Base-by-base conservation (phyloP, 148 eudicot genomes). In the Silene conica region DNA sequence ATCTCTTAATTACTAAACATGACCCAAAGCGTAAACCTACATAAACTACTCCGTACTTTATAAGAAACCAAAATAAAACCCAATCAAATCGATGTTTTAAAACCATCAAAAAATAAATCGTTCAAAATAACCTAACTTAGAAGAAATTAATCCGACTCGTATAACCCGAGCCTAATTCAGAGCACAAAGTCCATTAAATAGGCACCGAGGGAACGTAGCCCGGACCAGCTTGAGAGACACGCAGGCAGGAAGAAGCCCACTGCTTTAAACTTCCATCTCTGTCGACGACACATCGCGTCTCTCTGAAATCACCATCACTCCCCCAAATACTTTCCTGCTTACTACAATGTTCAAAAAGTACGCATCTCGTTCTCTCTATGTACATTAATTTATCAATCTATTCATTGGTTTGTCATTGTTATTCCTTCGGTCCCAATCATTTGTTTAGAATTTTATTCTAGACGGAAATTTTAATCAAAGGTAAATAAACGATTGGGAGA, bases 261-360 rank as follows among this genome's bases (percentile, higher is more conserved):
- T 48, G 54, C 15, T 48, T 3, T 48, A 48, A 48, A 9, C 41
- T 48, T 3, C 2, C 55, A 15, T 13, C 55, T 50, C 16, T 50
- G 43, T 38, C 43, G 43, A 38, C 8, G 8, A 38, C 43, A 38
- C 8, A 38, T 38, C 43, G 43, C 7, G 55, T 50, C 14, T 50
- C 55, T 50, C 55, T 50, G 55, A 50, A 50, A 50, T 13, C 55
- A 48, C 52, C 52, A 12, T 50, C 55, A 12, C 9, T 7, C 14
- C 63, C 12, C 63, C 28, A 59, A 59, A 59, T 21, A 19, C 5
- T 22, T 59, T 20, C 22, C 63, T 6, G 63, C 63, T 6, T 1
- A 18, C 23, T 11, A 59, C 63, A 21, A 59, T 59, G 63, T 59
- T 59, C 63, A 59, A 22, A 21, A 59, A 59, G 63, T 59, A 59